A percentile compares a stretch with the other conserved stretches of the same genome.
phyloP scores from a whole-genome alignment of 148 eudicot genomes.

The Camellia japonica region DNA sequence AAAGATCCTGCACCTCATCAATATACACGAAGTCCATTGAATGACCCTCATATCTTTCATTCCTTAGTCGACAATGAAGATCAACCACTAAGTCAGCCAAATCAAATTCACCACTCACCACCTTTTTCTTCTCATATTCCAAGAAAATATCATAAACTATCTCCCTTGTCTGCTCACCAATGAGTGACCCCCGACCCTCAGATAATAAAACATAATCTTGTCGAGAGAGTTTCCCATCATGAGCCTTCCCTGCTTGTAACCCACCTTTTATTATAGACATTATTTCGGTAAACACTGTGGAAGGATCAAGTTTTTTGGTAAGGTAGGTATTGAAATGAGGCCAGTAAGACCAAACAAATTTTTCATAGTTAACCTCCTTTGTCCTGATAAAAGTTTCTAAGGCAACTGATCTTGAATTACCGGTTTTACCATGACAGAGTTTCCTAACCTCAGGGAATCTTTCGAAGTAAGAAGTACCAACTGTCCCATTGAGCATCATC shows the following conservation, averaged over 20 bases:
- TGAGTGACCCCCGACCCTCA: conserved; percentile 21
- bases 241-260: background rate
- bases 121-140: conserved; percentile 44
- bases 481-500: conserved; percentile 44
- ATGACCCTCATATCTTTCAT: conserved; percentile 36
- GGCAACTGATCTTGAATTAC: conserved; percentile 21
- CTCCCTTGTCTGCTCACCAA: conserved; percentile 33
- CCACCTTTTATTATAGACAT: conserved; percentile 50
- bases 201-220: conserved; percentile 30
- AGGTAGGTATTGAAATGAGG: conserved; percentile 40
- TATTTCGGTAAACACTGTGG: conserved; percentile 48
- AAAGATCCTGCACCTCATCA: conserved; percentile 64
- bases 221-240: conserved; percentile 14
- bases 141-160: conserved; percentile 38
- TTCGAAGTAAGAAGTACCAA: conserved; percentile 40
- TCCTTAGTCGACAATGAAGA: conserved; percentile 43
- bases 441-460: conserved; percentile 30
- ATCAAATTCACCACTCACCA: conserved; percentile 45
- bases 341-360: conserved; percentile 39
- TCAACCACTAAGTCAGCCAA: conserved; percentile 57
- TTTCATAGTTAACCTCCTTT: conserved; percentile 42
- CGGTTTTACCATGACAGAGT: conserved; percentile 11
- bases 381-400: conserved; percentile 28
- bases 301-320: conserved; percentile 41
- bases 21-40: conserved; percentile 48